Conservation (phyloP, 2,329 filamentous ascomycete genomes). For the Fusarium sp. region DNA sequence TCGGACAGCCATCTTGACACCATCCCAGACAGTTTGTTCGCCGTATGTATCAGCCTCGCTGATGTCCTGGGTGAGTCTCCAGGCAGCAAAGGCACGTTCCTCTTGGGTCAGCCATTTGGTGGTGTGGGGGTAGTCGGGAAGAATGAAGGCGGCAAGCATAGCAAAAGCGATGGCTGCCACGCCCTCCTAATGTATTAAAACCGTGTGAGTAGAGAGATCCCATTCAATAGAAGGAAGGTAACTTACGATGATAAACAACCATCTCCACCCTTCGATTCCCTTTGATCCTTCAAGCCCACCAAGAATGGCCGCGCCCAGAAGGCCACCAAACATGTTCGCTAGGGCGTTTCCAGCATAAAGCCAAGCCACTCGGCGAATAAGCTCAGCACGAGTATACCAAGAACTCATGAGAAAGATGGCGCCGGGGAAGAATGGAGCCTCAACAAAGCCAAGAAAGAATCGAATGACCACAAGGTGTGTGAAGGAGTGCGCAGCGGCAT, state of each 20-base stretch:
- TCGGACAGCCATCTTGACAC: conserved; percentile 59
- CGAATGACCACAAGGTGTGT: conserved; percentile 57
- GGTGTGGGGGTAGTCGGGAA: conserved; percentile 66
- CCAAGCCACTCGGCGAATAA: conserved; percentile 70
- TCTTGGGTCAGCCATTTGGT: conserved; percentile 64
- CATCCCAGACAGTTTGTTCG: conserved; percentile 54
- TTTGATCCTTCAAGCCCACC: conserved; percentile 56
- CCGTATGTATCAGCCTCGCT: conserved; percentile 57
- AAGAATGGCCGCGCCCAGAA: conserved; percentile 62
- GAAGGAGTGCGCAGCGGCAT: conserved; percentile 58
- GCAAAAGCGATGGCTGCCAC: conserved; percentile 55
- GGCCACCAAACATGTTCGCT: conserved; percentile 63
- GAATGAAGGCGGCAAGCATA: conserved; percentile 48
- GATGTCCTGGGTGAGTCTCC: conserved; percentile 62
- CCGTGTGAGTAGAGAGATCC: no score
- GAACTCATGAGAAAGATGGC: conserved; percentile 60
- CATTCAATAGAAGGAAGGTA: no score
- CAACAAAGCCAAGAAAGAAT: conserved; percentile 57
- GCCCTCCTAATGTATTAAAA: conserved; percentile 43
- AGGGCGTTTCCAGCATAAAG: conserved; percentile 67
- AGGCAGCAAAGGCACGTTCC: conserved; percentile 64
- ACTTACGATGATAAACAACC: conserved; percentile 71
- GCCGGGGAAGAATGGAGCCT: conserved; percentile 64
- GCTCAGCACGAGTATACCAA: conserved; percentile 58
- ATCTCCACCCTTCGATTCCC: conserved; percentile 72